These are phyloP conservation scores for Ganoderma leucocontextum DNA, from an alignment of 1,284 basidiomycete genomes.

Conservation along the genomic window DNA sequence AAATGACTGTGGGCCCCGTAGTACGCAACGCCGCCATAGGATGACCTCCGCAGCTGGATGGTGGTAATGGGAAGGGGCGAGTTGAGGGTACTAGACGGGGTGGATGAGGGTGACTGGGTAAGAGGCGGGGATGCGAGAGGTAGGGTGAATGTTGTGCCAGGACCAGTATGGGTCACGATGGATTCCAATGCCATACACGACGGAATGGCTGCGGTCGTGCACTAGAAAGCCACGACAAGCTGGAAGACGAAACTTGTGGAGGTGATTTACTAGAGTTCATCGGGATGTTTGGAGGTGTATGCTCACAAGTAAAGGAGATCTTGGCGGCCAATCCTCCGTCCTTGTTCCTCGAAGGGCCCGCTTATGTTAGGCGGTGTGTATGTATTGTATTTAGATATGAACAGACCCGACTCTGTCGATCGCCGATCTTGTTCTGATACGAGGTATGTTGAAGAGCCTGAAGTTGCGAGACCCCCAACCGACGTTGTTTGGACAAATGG, in stretches of 20 bases:
- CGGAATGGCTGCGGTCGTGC: neutral
- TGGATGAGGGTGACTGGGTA: slow-evolving; percentile 15
- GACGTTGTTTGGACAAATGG: neutral
- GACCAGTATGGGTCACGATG: slow-evolving; percentile 19
- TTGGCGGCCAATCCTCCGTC: neutral
- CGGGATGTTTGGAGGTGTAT: neutral
- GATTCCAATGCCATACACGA: slow-evolving; percentile 19
- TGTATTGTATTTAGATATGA: neutral
- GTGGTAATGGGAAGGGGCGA: slow-evolving; percentile 17
- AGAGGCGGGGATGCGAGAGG: slow-evolving; percentile 18
- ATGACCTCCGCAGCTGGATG: slow-evolving; percentile 17
- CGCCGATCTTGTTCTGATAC: neutral
- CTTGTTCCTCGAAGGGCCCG: neutral
- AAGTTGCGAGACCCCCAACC: neutral
- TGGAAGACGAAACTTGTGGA: neutral
- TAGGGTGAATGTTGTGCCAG: slow-evolving; percentile 20
- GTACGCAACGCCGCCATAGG: slow-evolving; percentile 2
- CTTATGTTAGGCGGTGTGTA: neutral
- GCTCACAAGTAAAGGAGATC: neutral
- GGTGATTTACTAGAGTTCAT: neutral
- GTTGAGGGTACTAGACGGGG: slow-evolving; percentile 21
- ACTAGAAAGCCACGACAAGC: neutral
- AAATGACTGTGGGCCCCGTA: neutral
- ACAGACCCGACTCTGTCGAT: neutral
- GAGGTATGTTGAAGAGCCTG: too few relatives aligned